Evolutionary conservation across 73 alveolate genomes (phyloP).

Genomic region (Tetrahymena borealis): DNA sequence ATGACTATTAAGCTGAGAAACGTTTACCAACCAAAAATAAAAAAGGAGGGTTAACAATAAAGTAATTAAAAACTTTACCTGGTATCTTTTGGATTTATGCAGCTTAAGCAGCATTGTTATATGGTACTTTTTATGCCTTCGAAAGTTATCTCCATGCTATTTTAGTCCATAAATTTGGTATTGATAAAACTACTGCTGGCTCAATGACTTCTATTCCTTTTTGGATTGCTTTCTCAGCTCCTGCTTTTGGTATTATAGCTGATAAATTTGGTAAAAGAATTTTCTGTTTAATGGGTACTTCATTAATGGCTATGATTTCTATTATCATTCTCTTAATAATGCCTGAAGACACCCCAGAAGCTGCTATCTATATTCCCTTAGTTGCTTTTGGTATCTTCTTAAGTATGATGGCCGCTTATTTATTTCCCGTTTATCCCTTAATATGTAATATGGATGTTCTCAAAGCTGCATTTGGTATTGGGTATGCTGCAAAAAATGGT

Average conservation of each 20-base stretch:
- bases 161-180: neutral
- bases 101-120: neutral
- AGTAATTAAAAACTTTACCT: neutral
- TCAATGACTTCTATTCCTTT: neutral
- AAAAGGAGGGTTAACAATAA: neutral
- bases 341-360: neutral
- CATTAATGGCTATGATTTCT: neutral
- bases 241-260: neutral
- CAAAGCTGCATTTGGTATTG: neutral
- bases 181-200: neutral
- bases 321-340: neutral
- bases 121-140: neutral
- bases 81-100: neutral
- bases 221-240: neutral
- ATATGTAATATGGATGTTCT: neutral
- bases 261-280: neutral
- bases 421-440: neutral
- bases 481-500: neutral
- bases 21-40: neutral
- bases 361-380: neutral
- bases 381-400: neutral
- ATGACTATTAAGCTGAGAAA: neutral
- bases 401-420: neutral
- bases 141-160: neutral
- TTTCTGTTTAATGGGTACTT: neutral